Evolutionary conservation across 2,329 filamentous ascomycete species (phyloP).

Genomic region (Cryphonectria japonica): DNA sequence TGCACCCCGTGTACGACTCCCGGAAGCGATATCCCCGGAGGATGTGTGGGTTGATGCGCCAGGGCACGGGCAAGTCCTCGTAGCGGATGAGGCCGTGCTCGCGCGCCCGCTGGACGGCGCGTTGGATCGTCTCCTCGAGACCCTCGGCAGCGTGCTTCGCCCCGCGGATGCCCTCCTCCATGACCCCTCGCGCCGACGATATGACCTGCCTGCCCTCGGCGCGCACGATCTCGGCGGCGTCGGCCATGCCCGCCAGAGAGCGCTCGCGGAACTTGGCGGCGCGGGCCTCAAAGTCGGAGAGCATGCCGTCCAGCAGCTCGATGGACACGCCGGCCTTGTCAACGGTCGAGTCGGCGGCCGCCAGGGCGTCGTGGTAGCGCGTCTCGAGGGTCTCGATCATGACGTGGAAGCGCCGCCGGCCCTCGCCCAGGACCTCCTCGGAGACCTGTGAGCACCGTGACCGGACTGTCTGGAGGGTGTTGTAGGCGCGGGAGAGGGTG

Average conservation of each 20-base stretch:
- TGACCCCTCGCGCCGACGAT: slow-evolving; percentile 72
- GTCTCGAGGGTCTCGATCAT: slow-evolving; percentile 91
- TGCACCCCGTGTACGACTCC: slow-evolving; percentile 86
- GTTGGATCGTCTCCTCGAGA: slow-evolving; percentile 82
- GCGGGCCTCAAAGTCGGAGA: slow-evolving; percentile 82
- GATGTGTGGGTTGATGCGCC: slow-evolving; percentile 95
- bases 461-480: slow-evolving; percentile 83
- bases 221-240: slow-evolving; percentile 72
- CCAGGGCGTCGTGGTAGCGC: slow-evolving; percentile 84
- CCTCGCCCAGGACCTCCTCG: slow-evolving; percentile 85
- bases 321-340: slow-evolving; percentile 91
- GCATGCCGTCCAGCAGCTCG: slow-evolving; percentile 80
- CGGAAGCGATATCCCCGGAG: slow-evolving; percentile 89
- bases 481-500: slow-evolving; percentile 82
- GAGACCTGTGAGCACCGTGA: slow-evolving; percentile 88
- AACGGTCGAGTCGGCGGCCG: slow-evolving; percentile 82
- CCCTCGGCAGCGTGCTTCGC: slow-evolving; percentile 82
- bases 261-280: slow-evolving; percentile 80
- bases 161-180: slow-evolving; percentile 80
- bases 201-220: slow-evolving; percentile 78
- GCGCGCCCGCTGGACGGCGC: slow-evolving; percentile 73
- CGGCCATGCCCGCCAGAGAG: slow-evolving; percentile 65
- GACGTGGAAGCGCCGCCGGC: slow-evolving; percentile 79
- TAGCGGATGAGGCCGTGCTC: slow-evolving; percentile 85
- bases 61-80: slow-evolving; percentile 86